Evolutionary conservation across 495 filamentous ascomycete species (phyloP).

Genomic region (Choiromyces venosus): DNA sequence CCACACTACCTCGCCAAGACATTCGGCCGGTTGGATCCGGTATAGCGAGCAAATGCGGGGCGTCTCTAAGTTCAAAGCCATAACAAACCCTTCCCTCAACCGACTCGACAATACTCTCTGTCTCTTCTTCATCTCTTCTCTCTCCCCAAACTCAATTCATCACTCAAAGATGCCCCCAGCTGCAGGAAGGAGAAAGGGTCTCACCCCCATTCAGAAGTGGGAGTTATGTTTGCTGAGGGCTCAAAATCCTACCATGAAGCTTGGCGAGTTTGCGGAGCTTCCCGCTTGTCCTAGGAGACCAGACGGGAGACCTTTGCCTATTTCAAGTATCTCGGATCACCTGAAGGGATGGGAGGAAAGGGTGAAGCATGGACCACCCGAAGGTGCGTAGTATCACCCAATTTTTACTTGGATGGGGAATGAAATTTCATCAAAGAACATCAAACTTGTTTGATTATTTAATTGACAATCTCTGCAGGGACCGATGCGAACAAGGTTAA

Average conservation of each 20-base stretch:
- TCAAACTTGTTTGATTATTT: conserved; percentile 18
- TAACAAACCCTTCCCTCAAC: conserved; percentile 1
- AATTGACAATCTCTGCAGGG: conserved; percentile 15
- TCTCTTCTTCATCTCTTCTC: not conserved
- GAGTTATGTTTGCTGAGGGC: conserved; percentile 32
- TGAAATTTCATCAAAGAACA: conserved; percentile 5
- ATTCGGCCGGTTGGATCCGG: not conserved
- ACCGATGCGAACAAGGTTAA: conserved; percentile 36
- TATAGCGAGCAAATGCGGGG: conserved; percentile 1
- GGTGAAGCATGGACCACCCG: conserved; percentile 34
- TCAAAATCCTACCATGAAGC: conserved; percentile 32
- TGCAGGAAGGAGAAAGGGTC: conserved; percentile 30
- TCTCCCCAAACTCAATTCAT: conserved; percentile 1
- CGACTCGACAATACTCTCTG: conserved; percentile 1
- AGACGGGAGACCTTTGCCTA: conserved; percentile 32
- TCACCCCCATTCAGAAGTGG: conserved; percentile 34
- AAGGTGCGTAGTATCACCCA: conserved; percentile 22
- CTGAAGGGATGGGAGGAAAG: conserved; percentile 36
- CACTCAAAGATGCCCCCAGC: conserved; percentile 1
- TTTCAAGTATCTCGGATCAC: conserved; percentile 32
- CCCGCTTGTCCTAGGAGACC: conserved; percentile 26
- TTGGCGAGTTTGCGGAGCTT: conserved; percentile 33
- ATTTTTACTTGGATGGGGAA: conserved; percentile 5
- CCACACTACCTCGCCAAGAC: not conserved
- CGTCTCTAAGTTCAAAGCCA: not conserved